Percentiles rank a stretch among this genome's conserved stretches.
Conservation (phyloP, 306 rosid species). For the Acacia melanoxylon region DNA sequence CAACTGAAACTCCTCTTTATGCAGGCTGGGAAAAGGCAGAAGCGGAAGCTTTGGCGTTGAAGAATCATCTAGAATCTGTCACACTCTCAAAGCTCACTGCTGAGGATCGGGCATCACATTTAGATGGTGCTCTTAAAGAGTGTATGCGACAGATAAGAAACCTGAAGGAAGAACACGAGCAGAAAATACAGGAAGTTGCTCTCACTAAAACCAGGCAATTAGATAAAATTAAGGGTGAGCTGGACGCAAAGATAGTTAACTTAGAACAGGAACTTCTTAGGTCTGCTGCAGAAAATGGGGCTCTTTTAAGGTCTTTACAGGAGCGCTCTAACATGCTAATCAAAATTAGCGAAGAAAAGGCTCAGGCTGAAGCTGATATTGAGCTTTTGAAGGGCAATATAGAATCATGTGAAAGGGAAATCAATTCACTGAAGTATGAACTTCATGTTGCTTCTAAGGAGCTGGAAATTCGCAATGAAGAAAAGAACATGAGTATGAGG, state of each 20-base stretch:
- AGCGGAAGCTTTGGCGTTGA: constrained; percentile 92
- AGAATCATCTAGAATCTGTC: constrained; percentile 84
- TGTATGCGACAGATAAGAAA: constrained; percentile 96
- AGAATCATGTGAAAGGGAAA: constrained; percentile 96
- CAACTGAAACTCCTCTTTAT: constrained; percentile 17
- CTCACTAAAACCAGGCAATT: constrained; percentile 75
- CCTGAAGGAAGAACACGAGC: constrained; percentile 94
- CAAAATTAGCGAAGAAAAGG: constrained; percentile 81
- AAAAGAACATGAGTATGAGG: constrained; percentile 97
- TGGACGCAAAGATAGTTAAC: constrained; percentile 68
- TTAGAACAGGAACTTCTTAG: constrained; percentile 88
- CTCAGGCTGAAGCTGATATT: constrained; percentile 92
- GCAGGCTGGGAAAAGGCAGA: constrained; percentile 99
- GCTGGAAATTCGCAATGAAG: constrained; percentile 98
- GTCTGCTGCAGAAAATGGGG: constrained; percentile 86
- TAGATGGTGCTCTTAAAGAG: constrained; percentile 98
- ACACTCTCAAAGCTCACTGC: constrained; percentile 88
- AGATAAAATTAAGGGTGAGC: constrained; percentile 85
- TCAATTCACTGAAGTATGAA: constrained; percentile 91
- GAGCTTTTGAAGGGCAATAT: constrained; percentile 76
- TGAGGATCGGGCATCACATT: constrained; percentile 93
- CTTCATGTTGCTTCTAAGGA: constrained; percentile 83
- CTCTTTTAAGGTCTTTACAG: constrained; percentile 84
- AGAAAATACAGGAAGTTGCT: constrained; percentile 76
- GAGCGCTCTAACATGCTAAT: constrained; percentile 94